A percentile compares a stretch with the other conserved stretches of the same genome.
Conservation (phyloP, 441 rosid genomes). For the Pelargonium myrrhifolium region DNA sequence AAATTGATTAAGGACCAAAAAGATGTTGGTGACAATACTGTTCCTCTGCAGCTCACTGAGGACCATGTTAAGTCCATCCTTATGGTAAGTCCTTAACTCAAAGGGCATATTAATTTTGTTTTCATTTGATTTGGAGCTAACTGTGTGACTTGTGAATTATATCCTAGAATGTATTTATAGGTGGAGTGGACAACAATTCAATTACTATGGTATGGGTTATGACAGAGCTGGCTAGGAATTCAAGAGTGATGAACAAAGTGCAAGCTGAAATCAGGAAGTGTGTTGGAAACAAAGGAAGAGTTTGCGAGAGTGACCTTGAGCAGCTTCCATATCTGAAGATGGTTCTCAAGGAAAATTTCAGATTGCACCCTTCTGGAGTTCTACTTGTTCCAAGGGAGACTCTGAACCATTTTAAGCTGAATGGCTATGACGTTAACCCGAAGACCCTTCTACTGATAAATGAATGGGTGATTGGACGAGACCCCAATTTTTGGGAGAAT, state of each 20-base stretch:
- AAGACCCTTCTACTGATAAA: not conserved
- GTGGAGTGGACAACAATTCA: constrained; percentile 34
- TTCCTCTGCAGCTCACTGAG: constrained; percentile 19
- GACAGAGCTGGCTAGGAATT: constrained; percentile 24
- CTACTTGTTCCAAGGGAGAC: constrained; percentile 42
- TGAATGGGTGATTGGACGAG: not conserved
- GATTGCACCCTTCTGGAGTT: constrained; percentile 15
- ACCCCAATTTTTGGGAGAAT: not conserved
- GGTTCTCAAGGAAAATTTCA: constrained; percentile 46
- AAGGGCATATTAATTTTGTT: no score
- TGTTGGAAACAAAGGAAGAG: constrained; percentile 24
- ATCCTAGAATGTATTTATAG: constrained; percentile 38
- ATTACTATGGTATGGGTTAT: constrained; percentile 36
- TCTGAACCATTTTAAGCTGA: constrained; percentile 30
- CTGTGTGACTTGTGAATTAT: not conserved
- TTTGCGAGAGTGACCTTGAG: constrained; percentile 24
- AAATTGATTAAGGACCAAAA: constrained; percentile 29
- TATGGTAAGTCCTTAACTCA: constrained; percentile 26
- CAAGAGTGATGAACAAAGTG: constrained; percentile 37
- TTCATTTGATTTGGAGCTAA: no score
- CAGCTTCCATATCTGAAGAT: constrained; percentile 33
- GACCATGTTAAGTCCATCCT: constrained; percentile 29
- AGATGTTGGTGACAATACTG: constrained; percentile 18
- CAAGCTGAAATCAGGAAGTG: constrained; percentile 36
- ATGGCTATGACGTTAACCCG: not conserved